phyloP scores from a whole-genome alignment of 176 grass and related monocot species.

The Aegilops umbellulata region DNA sequence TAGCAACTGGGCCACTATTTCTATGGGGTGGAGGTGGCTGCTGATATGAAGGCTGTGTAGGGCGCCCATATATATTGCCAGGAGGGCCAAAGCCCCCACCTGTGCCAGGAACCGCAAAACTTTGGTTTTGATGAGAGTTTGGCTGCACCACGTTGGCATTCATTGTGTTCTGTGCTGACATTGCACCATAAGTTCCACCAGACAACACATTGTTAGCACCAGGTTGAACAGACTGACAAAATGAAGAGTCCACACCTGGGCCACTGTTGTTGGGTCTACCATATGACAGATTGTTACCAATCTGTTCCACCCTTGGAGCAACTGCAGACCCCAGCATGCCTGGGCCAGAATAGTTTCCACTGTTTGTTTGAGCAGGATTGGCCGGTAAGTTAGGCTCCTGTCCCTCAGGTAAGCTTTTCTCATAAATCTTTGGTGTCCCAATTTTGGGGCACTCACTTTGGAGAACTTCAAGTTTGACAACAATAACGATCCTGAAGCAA shows the following conservation, averaged over 20 bases:
- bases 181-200: conserved; percentile 28
- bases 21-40: conserved; percentile 51
- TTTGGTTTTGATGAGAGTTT: conserved; percentile 59
- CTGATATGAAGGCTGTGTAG: conserved; percentile 43
- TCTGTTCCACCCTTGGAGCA: conserved; percentile 23
- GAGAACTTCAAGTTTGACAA: conserved; percentile 69
- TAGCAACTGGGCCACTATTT: conserved; percentile 62
- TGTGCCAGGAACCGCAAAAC: conserved; percentile 37
- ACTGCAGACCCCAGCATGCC: conserved; percentile 30
- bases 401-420: conserved; percentile 8
- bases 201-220: conserved; percentile 35
- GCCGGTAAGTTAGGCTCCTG: conserved; percentile 20
- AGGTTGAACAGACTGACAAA: conserved; percentile 28
- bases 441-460: conserved; percentile 47
- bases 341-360: conserved; percentile 19
- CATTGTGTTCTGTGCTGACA: conserved; percentile 20
- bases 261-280: conserved; percentile 26
- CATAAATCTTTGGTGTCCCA: conserved; percentile 52
- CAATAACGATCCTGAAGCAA: conserved; percentile 69
- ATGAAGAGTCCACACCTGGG: conserved; percentile 29
- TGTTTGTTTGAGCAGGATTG: conserved; percentile 40
- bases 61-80: conserved; percentile 42
- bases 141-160: conserved; percentile 26
- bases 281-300: conserved; percentile 45
- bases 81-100: conserved; percentile 44